Percentiles rank a stretch among this genome's conserved stretches.
These are phyloP conservation scores for Kalmusia sp. DNA, from an alignment of 2,329 filamentous ascomycete species.

Conservation along the genomic window DNA sequence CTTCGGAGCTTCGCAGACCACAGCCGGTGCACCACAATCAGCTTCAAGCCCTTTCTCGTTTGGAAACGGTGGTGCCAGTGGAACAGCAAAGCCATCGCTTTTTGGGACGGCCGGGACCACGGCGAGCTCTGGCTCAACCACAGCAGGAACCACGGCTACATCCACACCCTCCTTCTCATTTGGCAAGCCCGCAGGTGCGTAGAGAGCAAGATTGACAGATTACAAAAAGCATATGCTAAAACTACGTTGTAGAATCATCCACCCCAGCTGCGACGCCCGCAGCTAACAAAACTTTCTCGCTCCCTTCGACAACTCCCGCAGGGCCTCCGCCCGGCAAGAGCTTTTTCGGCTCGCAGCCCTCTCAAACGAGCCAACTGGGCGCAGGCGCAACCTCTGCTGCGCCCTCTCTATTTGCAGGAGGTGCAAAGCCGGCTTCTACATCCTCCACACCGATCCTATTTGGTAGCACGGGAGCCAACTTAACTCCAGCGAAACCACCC, in stretches of 20 bases:
- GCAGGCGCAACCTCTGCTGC: conserved; percentile 19
- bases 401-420: conserved; percentile 29
- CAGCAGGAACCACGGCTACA: conserved; percentile 23
- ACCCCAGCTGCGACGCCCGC: conserved; percentile 43
- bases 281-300: conserved; percentile 42
- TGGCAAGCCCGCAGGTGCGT: conserved; percentile 23
- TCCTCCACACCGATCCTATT: conserved; percentile 40
- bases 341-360: conserved; percentile 33
- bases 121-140: conserved; percentile 18
- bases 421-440: conserved; percentile 32
- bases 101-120: conserved; percentile 26
- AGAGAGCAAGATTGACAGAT: neutral
- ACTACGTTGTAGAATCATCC: conserved; percentile 18
- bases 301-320: conserved; percentile 49
- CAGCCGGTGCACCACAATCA: conserved; percentile 28
- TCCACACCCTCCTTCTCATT: conserved; percentile 26
- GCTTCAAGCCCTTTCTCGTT: conserved; percentile 15
- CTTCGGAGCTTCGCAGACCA: conserved; percentile 33
- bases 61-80: conserved; percentile 23
- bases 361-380: conserved; percentile 16
- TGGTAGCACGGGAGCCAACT: conserved; percentile 25
- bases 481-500: conserved; percentile 29
- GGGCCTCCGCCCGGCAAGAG: conserved; percentile 42
- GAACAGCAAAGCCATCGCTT: conserved; percentile 32
- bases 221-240: neutral